Percentiles rank a stretch among this genome's conserved stretches.
phyloP scores from a whole-genome alignment of 2,329 filamentous ascomycete species.

The Aspergillus niger region DNA sequence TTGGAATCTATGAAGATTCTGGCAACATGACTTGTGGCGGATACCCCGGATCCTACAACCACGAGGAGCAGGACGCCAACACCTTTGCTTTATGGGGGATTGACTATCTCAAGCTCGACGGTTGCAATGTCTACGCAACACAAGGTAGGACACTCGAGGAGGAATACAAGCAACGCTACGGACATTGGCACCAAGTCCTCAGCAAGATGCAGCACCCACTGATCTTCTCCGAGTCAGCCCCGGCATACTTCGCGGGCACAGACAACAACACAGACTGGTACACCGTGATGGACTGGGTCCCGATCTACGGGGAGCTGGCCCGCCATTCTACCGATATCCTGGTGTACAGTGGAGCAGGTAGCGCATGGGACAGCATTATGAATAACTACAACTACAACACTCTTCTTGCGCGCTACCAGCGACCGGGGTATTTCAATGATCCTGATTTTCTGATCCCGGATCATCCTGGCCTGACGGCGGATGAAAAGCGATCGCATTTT shows the following conservation, averaged over 20 bases:
- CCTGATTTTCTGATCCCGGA: constrained; percentile 54
- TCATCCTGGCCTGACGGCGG: constrained; percentile 47
- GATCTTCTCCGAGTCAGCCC: constrained; percentile 51
- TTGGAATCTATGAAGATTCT: constrained; percentile 52
- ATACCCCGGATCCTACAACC: constrained; percentile 45
- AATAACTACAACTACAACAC: constrained; percentile 51
- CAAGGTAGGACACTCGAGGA: constrained; percentile 23
- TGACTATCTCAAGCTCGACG: constrained; percentile 55
- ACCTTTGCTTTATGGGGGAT: constrained; percentile 42
- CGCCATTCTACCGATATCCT: constrained; percentile 49
- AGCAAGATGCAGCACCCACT: constrained; percentile 39
- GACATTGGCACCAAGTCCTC: constrained; percentile 48
- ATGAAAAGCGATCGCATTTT: constrained; percentile 53
- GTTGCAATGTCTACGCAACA: constrained; percentile 40
- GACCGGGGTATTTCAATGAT: constrained; percentile 52
- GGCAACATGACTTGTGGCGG: constrained; percentile 49
- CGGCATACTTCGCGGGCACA: constrained; percentile 46
- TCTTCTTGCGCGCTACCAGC: constrained; percentile 47
- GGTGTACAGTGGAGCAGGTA: constrained; percentile 44
- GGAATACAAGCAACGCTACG: constrained; percentile 38
- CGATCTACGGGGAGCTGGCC: constrained; percentile 46
- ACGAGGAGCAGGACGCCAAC: constrained; percentile 47
- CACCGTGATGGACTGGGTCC: constrained; percentile 49
- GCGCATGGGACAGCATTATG: constrained; percentile 52
- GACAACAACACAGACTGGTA: constrained; percentile 49